Evolutionary conservation across 768 basidiomycete genomes (phyloP).

Genomic region (Daedalea quercina): DNA sequence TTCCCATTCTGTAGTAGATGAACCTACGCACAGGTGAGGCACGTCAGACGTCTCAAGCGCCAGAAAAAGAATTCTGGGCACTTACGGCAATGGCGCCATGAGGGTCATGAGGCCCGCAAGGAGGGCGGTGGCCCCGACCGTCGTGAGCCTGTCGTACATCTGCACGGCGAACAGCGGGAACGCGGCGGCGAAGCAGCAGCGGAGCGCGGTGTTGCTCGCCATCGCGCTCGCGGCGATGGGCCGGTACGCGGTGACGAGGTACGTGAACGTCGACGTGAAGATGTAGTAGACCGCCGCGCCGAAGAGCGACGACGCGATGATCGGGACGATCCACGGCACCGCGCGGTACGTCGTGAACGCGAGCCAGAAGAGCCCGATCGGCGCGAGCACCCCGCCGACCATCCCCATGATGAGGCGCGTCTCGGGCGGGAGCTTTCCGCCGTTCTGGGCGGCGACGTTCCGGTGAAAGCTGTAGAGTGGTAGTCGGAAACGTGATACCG

Average conservation of each 20-base stretch:
- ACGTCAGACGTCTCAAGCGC: neutral
- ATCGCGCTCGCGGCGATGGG: constrained; percentile 54
- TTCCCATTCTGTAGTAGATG: constrained; percentile 42
- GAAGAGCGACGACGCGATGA: constrained; percentile 39
- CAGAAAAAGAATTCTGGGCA: constrained; percentile 1
- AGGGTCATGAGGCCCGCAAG: constrained; percentile 56
- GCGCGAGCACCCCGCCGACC: constrained; percentile 59
- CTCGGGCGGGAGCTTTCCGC: constrained; percentile 56
- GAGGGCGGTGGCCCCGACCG: constrained; percentile 68
- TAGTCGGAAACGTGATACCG: neutral
- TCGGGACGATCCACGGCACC: constrained; percentile 43
- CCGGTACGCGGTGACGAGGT: constrained; percentile 44
- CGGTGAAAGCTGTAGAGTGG: neutral
- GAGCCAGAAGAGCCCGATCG: constrained; percentile 42
- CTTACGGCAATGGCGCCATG: constrained; percentile 59
- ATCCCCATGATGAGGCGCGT: constrained; percentile 58
- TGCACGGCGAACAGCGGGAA: constrained; percentile 48
- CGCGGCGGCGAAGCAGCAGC: constrained; percentile 39
- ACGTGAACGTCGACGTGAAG: constrained; percentile 65
- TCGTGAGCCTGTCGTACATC: constrained; percentile 50
- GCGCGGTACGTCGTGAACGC: constrained; percentile 45
- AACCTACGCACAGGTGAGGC: constrained; percentile 28
- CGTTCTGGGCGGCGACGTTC: constrained; percentile 23
- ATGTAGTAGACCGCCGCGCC: constrained; percentile 54
- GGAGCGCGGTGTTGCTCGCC: constrained; percentile 54